phyloP scores from a whole-genome alignment of 441 rosid genomes.

The Pelargonium citronellum region DNA sequence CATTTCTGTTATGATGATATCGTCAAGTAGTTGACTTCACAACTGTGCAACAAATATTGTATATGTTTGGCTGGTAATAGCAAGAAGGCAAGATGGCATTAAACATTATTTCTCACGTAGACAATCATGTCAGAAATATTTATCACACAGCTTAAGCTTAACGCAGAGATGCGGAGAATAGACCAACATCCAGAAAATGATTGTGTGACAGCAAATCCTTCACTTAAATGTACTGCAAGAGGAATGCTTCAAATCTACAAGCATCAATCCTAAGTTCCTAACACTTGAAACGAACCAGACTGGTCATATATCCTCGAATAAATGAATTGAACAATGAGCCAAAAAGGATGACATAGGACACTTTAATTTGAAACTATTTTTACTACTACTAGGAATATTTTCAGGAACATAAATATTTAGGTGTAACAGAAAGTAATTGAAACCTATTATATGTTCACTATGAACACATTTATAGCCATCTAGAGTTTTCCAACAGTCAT shows the following conservation, averaged over 20 bases:
- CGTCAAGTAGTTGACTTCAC: background rate
- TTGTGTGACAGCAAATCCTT: background rate
- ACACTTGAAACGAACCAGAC: no score
- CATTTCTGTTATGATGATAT: background rate
- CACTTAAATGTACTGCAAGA: no score
- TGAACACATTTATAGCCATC: background rate
- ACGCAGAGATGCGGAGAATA: background rate
- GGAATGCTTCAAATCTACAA: no score
- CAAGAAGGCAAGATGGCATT: background rate
- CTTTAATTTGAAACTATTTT: no score
- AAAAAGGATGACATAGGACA: no score
- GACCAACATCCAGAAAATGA: background rate
- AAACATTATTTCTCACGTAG: background rate
- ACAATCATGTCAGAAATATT: background rate
- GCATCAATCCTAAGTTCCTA: no score
- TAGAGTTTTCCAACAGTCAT: background rate
- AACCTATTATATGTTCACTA: no score
- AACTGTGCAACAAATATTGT: background rate
- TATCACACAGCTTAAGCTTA: background rate
- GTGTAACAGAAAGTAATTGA: no score
- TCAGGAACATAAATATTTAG: no score
- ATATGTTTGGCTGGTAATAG: background rate
- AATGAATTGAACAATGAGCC: no score
- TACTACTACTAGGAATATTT: no score
- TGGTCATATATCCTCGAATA: no score